phyloP scores from a whole-genome alignment of 2,329 filamentous ascomycete species.

The Fonsecaea multimorphosa region DNA sequence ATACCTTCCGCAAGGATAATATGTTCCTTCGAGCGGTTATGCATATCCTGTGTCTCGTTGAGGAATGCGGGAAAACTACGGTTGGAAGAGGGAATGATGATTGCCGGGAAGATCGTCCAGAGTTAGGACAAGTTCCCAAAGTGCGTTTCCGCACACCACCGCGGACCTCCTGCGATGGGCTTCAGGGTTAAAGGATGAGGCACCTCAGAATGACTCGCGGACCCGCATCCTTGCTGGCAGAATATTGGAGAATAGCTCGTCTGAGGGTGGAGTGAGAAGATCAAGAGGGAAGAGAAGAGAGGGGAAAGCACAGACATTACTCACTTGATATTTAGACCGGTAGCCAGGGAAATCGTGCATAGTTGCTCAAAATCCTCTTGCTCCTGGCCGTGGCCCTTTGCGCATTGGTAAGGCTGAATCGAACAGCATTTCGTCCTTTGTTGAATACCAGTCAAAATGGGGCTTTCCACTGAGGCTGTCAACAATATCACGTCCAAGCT shows the following conservation, averaged over 20 bases:
- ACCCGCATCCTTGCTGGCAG: slow-evolving; percentile 7
- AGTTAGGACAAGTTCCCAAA: not conserved
- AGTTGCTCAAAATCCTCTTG: not conserved
- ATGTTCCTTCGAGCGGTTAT: not conserved
- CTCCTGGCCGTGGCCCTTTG: not conserved
- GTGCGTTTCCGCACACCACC: slow-evolving; percentile 3
- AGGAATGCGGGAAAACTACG: not conserved
- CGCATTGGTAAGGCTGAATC: not conserved
- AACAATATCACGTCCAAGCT: slow-evolving; percentile 20
- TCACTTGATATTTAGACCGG: slow-evolving; percentile 7
- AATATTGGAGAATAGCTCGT: not conserved
- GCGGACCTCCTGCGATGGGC: not conserved
- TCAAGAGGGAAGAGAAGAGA: not conserved
- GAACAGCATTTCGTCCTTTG: not conserved
- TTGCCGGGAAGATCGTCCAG: not conserved
- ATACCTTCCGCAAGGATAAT: slow-evolving; percentile 9
- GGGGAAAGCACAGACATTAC: not conserved
- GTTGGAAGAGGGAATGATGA: not conserved
- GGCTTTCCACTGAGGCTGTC: slow-evolving; percentile 25
- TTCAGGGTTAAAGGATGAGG: not conserved
- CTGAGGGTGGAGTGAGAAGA: not conserved
- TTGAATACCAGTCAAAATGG: slow-evolving; percentile 16
- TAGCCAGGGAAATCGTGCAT: not conserved
- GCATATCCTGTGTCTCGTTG: not conserved
- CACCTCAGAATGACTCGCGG: not conserved